A percentile compares a stretch with the other conserved stretches of the same genome.
phyloP scores from a whole-genome alignment of 306 rosid species.

The Quercus wislizeni region DNA sequence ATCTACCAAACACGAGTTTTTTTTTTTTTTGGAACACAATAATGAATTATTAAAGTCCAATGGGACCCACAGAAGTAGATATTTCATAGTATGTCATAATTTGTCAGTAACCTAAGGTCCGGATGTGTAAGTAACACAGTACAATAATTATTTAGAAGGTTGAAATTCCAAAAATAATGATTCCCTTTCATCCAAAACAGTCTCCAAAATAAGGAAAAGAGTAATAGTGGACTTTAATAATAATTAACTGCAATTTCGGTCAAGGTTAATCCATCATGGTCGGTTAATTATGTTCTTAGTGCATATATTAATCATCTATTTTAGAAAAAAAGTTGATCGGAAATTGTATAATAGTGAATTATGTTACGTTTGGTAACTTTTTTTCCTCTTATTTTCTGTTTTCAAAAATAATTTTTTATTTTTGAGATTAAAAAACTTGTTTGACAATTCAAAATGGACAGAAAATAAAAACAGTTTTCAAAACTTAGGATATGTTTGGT shows the following conservation, averaged over 20 bases:
- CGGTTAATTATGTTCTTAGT: too few relatives aligned
- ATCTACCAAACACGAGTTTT: too few relatives aligned
- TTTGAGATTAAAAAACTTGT: too few relatives aligned
- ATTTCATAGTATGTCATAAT: background rate
- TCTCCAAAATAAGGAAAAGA: background rate
- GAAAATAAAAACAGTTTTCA: too few relatives aligned
- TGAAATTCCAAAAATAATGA: background rate
- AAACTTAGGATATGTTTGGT: too few relatives aligned
- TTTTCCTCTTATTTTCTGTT: accelerated
- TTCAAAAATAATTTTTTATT: accelerated
- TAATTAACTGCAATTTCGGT: background rate
- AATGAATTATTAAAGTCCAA: too few relatives aligned
- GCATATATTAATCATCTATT: too few relatives aligned
- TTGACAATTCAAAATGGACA: too few relatives aligned
- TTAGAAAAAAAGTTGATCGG: too few relatives aligned
- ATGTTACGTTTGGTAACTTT: too few relatives aligned
- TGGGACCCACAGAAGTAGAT: conserved; percentile 6
- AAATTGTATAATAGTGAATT: too few relatives aligned
- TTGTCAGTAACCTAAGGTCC: background rate
- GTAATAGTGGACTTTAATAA: background rate
- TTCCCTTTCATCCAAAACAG: background rate
- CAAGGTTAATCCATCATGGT: background rate
- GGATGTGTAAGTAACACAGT: background rate
- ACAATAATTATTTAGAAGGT: background rate
- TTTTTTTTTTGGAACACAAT: too few relatives aligned